A percentile compares a stretch with the other conserved stretches of the same genome.
Evolutionary conservation across 164 flowering plant genomes (phyloP).

Genomic region (Hamamelis virginiana): DNA sequence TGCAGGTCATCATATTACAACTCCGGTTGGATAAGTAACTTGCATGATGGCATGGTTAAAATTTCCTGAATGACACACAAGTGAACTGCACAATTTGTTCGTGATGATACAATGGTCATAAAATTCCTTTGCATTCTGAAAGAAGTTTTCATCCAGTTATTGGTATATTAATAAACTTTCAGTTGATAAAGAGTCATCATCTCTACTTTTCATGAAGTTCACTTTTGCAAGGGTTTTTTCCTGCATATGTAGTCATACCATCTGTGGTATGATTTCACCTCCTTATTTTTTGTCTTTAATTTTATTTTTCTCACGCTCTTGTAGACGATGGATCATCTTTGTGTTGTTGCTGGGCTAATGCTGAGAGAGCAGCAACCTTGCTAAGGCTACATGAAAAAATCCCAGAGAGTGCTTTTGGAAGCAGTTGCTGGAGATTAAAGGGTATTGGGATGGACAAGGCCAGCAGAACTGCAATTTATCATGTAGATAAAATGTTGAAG

Average conservation of each 20-base stretch:
- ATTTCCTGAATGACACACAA: no score
- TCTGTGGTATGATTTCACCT: background rate
- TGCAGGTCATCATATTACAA: background rate
- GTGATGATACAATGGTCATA: no score
- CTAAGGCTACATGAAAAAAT: constrained; percentile 46
- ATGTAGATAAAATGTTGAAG: constrained; percentile 47
- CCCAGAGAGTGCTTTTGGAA: constrained; percentile 20
- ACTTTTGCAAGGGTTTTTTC: background rate
- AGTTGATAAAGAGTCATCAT: no score
- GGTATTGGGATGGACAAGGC: constrained; percentile 12
- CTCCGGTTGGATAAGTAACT: background rate
- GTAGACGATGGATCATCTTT: constrained; percentile 80
- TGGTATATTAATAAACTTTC: no score
- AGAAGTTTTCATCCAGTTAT: no score
- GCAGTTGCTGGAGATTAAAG: constrained; percentile 20
- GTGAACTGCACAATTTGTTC: no score
- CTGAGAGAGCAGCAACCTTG: constrained; percentile 59
- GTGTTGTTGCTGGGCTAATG: constrained; percentile 79
- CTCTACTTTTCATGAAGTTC: no score
- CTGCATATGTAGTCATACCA: background rate
- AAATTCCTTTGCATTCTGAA: no score
- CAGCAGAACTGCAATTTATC: constrained; percentile 16
- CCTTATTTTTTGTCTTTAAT: background rate
- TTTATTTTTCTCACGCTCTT: background rate
- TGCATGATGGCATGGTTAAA: background rate